A percentile compares a stretch with the other conserved stretches of the same genome.
phyloP scores from a whole-genome alignment of 495 filamentous ascomycete species.

The Penicillium malachiteum region DNA sequence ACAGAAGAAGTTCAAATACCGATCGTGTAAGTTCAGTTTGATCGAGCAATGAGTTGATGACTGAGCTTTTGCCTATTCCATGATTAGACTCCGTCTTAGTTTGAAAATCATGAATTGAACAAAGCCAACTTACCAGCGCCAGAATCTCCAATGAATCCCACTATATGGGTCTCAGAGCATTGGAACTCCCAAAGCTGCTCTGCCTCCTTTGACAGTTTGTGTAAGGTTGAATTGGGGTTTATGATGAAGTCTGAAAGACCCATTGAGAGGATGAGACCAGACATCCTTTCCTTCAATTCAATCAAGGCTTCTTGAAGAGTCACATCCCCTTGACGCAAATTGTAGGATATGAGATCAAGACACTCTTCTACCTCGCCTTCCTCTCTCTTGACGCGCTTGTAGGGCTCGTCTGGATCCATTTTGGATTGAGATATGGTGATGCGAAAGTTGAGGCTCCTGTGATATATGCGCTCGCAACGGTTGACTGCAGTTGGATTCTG shows the following conservation, averaged over 20 bases:
- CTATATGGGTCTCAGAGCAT: background rate
- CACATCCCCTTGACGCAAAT: too few species aligned
- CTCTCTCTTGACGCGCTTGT: too few species aligned
- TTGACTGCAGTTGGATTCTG: too few species aligned
- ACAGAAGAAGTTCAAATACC: conserved; percentile 11
- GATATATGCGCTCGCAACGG: too few species aligned
- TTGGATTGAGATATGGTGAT: too few species aligned
- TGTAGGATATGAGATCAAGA: too few species aligned
- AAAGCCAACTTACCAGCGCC: conserved; percentile 2
- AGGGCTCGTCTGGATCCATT: too few species aligned
- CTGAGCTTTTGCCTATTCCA: conserved; percentile 29
- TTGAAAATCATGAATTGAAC: background rate
- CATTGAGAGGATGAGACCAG: too few species aligned
- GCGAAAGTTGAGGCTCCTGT: too few species aligned
- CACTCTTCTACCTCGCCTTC: too few species aligned
- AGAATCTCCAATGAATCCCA: conserved; percentile 7
- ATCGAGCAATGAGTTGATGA: conserved; percentile 36
- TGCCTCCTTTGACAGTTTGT: background rate
- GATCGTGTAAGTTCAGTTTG: conserved; percentile 24
- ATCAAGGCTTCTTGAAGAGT: too few species aligned
- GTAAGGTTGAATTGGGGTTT: background rate
- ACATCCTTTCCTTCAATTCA: too few species aligned
- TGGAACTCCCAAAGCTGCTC: background rate
- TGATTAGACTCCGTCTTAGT: background rate
- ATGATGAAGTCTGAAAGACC: background rate